A percentile compares a stretch with the other conserved stretches of the same genome.
These are phyloP conservation scores for Uronychia binucleata DNA, from an alignment of 73 alveolate genomes.

Conservation along the genomic window DNA sequence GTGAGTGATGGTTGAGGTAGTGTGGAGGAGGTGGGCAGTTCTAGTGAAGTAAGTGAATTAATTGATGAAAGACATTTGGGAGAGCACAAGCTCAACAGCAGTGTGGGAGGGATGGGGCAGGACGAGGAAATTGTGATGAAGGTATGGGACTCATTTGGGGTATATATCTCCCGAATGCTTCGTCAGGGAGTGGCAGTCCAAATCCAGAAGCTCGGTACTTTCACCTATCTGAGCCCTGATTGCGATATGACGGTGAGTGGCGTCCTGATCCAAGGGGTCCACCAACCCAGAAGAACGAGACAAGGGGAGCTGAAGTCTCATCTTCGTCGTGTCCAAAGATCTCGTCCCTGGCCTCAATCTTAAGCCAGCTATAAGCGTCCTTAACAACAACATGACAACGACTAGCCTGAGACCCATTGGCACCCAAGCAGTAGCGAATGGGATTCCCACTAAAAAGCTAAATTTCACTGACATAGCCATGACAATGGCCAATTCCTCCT, in stretches of 20 bases:
- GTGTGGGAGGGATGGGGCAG: too few relatives aligned
- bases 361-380: constrained; percentile 51
- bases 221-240: constrained; percentile 53
- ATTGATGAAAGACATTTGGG: too few relatives aligned
- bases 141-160: constrained; percentile 61
- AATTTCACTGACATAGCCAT: constrained; percentile 53
- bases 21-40: too few relatives aligned
- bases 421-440: constrained; percentile 39
- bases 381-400: constrained; percentile 30
- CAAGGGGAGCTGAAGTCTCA: constrained; percentile 39
- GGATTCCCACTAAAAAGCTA: constrained; percentile 33
- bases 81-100: too few relatives aligned
- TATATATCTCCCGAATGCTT: constrained; percentile 34
- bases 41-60: too few relatives aligned
- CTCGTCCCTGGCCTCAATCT: constrained; percentile 48
- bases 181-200: constrained; percentile 62
- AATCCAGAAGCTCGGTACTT: constrained; percentile 63
- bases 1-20: too few relatives aligned
- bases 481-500: too few relatives aligned
- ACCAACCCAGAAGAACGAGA: constrained; percentile 61
- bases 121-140: too few relatives aligned
- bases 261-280: too few relatives aligned
- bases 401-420: constrained; percentile 47
- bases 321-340: constrained; percentile 49
- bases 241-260: constrained; percentile 60